A percentile compares a stretch with the other conserved stretches of the same genome.
Conservation (phyloP, 1,284 basidiomycete species). For the Agaricales sp. region DNA sequence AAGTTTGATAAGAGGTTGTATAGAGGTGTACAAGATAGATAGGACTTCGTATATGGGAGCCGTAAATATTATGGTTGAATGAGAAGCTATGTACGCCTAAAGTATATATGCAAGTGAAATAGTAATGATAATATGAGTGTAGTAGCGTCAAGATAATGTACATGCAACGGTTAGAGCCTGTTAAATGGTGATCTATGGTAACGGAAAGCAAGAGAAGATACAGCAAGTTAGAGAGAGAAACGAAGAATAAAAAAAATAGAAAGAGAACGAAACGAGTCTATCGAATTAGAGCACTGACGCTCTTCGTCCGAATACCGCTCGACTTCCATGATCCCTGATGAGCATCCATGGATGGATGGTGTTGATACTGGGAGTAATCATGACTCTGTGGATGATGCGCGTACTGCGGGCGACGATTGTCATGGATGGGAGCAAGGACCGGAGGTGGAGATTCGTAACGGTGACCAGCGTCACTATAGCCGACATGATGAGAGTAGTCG, state of each 20-base stretch:
- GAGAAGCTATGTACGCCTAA: too few relatives aligned
- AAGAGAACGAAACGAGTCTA: neutral
- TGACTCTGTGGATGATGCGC: conserved; percentile 18
- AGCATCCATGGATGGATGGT: conserved; percentile 25
- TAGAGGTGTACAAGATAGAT: too few relatives aligned
- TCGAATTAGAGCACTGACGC: conserved; percentile 13
- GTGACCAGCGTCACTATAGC: conserved; percentile 9
- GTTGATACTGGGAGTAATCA: conserved; percentile 16
- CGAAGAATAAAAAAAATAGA: neutral
- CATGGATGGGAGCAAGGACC: conserved; percentile 42
- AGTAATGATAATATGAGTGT: too few relatives aligned
- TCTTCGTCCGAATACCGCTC: conserved; percentile 21
- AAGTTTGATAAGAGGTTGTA: too few relatives aligned
- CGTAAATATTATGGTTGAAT: too few relatives aligned
- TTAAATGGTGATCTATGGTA: too few relatives aligned
- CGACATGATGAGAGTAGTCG: conserved; percentile 17
- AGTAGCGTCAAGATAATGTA: too few relatives aligned
- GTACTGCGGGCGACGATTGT: conserved; percentile 24
- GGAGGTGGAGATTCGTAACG: conserved; percentile 43
- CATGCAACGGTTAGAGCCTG: too few relatives aligned
- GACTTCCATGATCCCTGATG: conserved; percentile 28
- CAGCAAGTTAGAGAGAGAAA: too few relatives aligned
- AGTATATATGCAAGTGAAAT: too few relatives aligned
- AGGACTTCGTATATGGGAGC: too few relatives aligned
- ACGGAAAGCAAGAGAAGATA: too few relatives aligned